Conservation (phyloP, 495 filamentous ascomycete genomes). For the Lasiosphaeria miniovina region DNA sequence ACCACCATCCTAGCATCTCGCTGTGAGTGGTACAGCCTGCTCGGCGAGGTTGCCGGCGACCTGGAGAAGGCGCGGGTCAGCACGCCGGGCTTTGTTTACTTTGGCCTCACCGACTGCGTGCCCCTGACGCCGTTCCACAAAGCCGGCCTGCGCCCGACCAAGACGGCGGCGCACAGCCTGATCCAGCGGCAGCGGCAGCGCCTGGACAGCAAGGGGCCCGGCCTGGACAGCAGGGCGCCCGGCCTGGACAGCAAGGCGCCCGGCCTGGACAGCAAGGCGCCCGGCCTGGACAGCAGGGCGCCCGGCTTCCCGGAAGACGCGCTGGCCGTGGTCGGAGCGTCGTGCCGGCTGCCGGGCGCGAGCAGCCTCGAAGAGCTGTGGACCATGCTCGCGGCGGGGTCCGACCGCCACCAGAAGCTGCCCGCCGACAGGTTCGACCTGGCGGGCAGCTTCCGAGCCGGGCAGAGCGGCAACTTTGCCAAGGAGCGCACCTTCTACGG, state of each 20-base stretch:
- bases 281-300: conserved; percentile 5
- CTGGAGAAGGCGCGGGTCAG: conserved; percentile 15
- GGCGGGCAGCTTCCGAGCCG: conserved; percentile 59
- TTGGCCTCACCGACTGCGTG: conserved; percentile 34
- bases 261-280: too few species aligned
- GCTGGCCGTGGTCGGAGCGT: conserved; percentile 49
- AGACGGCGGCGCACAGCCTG: conserved; percentile 10
- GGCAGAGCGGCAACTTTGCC: conserved; percentile 64
- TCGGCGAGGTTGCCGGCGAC: conserved; percentile 27
- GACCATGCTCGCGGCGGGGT: conserved; percentile 17
- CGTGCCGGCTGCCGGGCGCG: conserved; percentile 54
- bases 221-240: too few species aligned
- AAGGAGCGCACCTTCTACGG: conserved; percentile 21
- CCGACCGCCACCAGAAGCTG: conserved; percentile 21
- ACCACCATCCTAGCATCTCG: conserved; percentile 31
- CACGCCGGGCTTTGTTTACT: conserved; percentile 23
- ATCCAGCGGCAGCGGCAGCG: conserved; percentile 1
- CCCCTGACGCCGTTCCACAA: conserved; percentile 31
- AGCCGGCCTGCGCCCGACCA: conserved; percentile 23
- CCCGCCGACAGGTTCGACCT: conserved; percentile 56
- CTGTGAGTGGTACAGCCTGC: conserved; percentile 36
- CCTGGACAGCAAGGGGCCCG: too few species aligned
- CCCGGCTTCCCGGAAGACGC: conserved; percentile 23
- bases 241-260: too few species aligned
- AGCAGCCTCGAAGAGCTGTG: conserved; percentile 46